phyloP scores from a whole-genome alignment of 2,329 filamentous ascomycete genomes.

The Cylindrodendrum hubeiense region DNA sequence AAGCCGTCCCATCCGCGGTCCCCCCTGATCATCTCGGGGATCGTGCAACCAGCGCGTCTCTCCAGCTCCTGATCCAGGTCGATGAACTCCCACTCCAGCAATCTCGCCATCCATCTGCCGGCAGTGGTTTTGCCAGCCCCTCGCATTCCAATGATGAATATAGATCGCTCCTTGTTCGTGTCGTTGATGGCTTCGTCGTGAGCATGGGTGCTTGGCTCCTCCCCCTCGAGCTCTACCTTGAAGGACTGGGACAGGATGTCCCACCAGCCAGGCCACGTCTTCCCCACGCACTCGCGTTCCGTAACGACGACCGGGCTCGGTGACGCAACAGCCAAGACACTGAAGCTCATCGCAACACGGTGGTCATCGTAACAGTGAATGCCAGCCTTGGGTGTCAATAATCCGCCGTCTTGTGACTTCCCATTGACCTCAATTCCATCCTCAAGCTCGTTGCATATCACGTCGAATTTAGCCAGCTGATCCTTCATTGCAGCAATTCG shows the following conservation, averaged over 20 bases:
- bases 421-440: constrained; percentile 88
- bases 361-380: constrained; percentile 98
- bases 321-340: constrained; percentile 82
- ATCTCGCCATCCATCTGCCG: constrained; percentile 84
- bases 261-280: constrained; percentile 99
- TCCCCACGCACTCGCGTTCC: constrained; percentile 93
- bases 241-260: constrained; percentile 86
- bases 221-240: constrained; percentile 80
- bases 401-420: constrained; percentile 56
- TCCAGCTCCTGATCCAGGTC: constrained; percentile 94
- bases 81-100: constrained; percentile 81
- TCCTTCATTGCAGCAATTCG: constrained; percentile 96
- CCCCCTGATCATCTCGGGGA: constrained; percentile 85
- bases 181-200: constrained; percentile 28
- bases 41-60: constrained; percentile 76
- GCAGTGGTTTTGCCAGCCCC: constrained; percentile 97
- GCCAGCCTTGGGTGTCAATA: constrained; percentile 70
- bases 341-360: constrained; percentile 98
- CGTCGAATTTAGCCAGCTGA: constrained; percentile 93
- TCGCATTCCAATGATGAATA: constrained; percentile 97
- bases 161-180: constrained; percentile 67
- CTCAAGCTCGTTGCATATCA: constrained; percentile 86
- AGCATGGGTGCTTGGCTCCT: constrained; percentile 62
- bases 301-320: constrained; percentile 81
- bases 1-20: constrained; percentile 88